Evolutionary conservation across 2,329 filamentous ascomycete species (phyloP).

Genomic region (Aspergillus clavatus): DNA sequence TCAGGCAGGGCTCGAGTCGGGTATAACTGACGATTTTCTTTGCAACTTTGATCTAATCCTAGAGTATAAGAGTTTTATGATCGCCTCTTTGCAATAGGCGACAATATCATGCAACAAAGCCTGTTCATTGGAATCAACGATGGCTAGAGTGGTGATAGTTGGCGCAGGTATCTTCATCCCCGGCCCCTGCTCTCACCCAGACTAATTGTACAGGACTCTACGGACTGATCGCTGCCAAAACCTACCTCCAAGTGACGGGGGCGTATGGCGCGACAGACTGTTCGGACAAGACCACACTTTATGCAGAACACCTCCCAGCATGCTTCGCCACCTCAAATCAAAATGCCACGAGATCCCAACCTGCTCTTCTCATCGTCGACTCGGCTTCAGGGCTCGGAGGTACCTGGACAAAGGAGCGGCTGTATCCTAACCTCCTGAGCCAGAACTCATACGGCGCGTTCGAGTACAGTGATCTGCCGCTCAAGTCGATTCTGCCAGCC

Average conservation of each 20-base stretch:
- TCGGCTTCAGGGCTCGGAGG: constrained; percentile 22
- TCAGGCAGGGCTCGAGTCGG: too few relatives aligned
- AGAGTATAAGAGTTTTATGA: too few relatives aligned
- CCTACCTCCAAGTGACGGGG: constrained; percentile 23
- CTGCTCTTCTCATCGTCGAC: constrained; percentile 23
- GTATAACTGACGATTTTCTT: too few relatives aligned
- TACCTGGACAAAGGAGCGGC: constrained; percentile 24
- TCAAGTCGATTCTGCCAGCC: constrained; percentile 14
- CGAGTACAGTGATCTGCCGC: constrained; percentile 25
- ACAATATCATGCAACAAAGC: too few relatives aligned
- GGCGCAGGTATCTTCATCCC: neutral
- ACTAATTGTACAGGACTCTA: constrained; percentile 15
- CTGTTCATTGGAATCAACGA: neutral
- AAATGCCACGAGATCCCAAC: neutral
- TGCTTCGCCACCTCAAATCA: constrained; percentile 9
- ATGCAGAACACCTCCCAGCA: neutral
- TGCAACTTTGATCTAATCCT: too few relatives aligned
- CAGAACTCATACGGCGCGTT: constrained; percentile 27
- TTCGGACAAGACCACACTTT: neutral
- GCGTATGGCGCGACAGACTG: constrained; percentile 4
- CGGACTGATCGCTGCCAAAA: constrained; percentile 27
- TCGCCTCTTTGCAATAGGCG: too few relatives aligned
- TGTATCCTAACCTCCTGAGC: constrained; percentile 27
- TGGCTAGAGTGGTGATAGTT: too few relatives aligned
- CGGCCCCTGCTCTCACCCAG: neutral